Evolutionary conservation across 805 yeast species (phyloP), one percentile per base, ranked within the genome.

Genomic region (Zygosaccharomyces gambellarensis): DNA sequence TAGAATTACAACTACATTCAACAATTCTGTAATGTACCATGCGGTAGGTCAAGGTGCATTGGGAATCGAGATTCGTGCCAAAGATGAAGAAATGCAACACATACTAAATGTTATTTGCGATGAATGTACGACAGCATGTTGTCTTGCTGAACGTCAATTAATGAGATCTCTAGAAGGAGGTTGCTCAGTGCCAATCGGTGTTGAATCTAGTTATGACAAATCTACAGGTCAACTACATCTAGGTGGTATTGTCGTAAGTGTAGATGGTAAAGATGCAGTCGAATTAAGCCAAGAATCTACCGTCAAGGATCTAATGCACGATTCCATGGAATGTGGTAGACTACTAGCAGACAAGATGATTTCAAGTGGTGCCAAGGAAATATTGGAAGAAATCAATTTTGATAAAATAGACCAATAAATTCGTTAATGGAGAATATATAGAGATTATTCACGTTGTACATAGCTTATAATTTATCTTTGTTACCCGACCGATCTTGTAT

Each of bases 41-140:
- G 97, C 99, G 1, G 97, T 94, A 41, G 99, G 99, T n/a, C 99
- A 94, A 72, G 99, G 99, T 55, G 98, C 98, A 0, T 70, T 94
- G 40, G 99, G 98, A 17, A 73, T 94, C 25, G 99, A 94, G 71
- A 87, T 92, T 57, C 78, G 95, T 59, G 77, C 77, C 50, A 78
- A 76, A 51, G 96, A 94, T 67, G 61, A 67, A 5, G 71, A 73
- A 44, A 79, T 87, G 69, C 71, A 71, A 57, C 68, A 75, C 48
- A 74, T 90, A 17, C 78, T 95, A 58, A 67, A 75, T 14, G 74
- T 79, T 49, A 80, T 92, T 52, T 83, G 83, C 58, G 83, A 90
- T 65, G 66, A 71, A 39, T 75, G 80, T 5, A 77, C 95, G 3
- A 78, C 90, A 1, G 70, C 82, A 51, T 77, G 95, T 58, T 90